Evolutionary conservation across 345 rosid species (phyloP), one percentile per base, ranked within the genome.

Genomic region (Alliaria petiolata): DNA sequence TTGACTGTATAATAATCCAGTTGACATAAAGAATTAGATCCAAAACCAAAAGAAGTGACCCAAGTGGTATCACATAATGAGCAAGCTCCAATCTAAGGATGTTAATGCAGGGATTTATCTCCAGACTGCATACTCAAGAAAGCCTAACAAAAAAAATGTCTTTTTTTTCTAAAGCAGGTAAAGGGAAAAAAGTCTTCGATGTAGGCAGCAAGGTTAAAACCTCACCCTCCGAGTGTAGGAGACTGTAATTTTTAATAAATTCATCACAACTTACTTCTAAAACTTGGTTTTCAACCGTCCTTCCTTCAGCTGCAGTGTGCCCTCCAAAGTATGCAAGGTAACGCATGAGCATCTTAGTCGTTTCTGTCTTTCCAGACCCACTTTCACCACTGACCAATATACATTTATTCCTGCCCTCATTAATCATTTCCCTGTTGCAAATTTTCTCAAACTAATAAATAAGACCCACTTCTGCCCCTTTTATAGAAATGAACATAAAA

Each of bases 361-460:
- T 90, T 78, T 93, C 98, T 9, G 98, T 93, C 79, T 93, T 93
- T 61, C 98, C 98, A 19, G 98, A 91, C 46, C 97, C 96, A 78
- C 98, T 93, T 77, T 93, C 98, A 43, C 98, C 98, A 52, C 98
- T 93, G 49, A 93, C 97, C 62, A 93, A 77, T 61, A 90, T 93
- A 11, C 89, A 90, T 74, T 88, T 90, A 78, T 84, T 90, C 76
- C 83, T 82, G 62, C 87, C 81, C 69, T 90, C 96, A 35, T 85
- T 86, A 15, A 89, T 79, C 97, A 93, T 90, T 64, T 77, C 85
- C 91, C 95, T 93, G 84, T 51, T 53, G 53, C 53, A 79, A 47
- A 65, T 7, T 59, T 44, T 65, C 57, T 56, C 31, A 76, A 59
- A 28, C 76, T 35, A 57, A 56, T 44, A 60, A 25, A 56, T 26